Percentiles rank a stretch among this genome's conserved stretches.
phyloP scores from a whole-genome alignment of 1,139 yeast species.

The Cylindricascospora bacillispora region DNA sequence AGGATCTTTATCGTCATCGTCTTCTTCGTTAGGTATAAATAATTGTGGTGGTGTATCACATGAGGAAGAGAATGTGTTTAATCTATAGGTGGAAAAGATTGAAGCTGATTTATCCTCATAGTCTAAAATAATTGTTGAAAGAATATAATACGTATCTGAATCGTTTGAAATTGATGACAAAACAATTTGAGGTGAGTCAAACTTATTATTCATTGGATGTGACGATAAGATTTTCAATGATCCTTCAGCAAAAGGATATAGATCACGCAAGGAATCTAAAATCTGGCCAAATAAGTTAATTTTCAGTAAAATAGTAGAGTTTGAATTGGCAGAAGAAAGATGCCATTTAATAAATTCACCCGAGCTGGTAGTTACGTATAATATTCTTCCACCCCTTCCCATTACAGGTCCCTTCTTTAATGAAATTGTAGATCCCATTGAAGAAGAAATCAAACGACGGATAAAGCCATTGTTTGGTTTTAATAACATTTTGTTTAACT shows the following conservation, averaged over 20 bases:
- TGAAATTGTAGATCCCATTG: slow-evolving; percentile 41
- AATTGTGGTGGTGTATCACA: slow-evolving; percentile 20
- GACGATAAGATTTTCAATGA: slow-evolving; percentile 43
- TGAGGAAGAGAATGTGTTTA: slow-evolving; percentile 33
- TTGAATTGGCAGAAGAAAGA: slow-evolving; percentile 32
- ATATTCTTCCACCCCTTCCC: slow-evolving; percentile 40
- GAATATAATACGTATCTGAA: slow-evolving; percentile 31
- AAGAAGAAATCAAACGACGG: slow-evolving; percentile 8
- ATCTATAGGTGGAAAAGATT: slow-evolving; percentile 49
- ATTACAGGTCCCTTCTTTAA: slow-evolving; percentile 43
- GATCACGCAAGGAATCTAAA: slow-evolving; percentile 29
- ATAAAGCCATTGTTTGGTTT: slow-evolving; percentile 27
- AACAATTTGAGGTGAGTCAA: slow-evolving; percentile 34
- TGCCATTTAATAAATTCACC: slow-evolving; percentile 39
- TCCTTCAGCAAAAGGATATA: slow-evolving; percentile 32
- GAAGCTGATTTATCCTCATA: slow-evolving; percentile 41
- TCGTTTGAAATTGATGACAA: slow-evolving; percentile 30
- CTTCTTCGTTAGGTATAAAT: slow-evolving; percentile 34
- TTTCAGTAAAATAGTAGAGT: slow-evolving; percentile 29
- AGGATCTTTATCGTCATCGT: slow-evolving; percentile 3
- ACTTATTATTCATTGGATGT: slow-evolving; percentile 25
- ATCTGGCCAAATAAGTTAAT: slow-evolving; percentile 27
- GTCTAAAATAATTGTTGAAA: slow-evolving; percentile 39
- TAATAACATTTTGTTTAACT: slow-evolving; percentile 20
- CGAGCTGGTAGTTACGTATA: slow-evolving; percentile 29